Conservation (phyloP, 2,329 filamentous ascomycete genomes). For the Calonectria hawksworthii region DNA sequence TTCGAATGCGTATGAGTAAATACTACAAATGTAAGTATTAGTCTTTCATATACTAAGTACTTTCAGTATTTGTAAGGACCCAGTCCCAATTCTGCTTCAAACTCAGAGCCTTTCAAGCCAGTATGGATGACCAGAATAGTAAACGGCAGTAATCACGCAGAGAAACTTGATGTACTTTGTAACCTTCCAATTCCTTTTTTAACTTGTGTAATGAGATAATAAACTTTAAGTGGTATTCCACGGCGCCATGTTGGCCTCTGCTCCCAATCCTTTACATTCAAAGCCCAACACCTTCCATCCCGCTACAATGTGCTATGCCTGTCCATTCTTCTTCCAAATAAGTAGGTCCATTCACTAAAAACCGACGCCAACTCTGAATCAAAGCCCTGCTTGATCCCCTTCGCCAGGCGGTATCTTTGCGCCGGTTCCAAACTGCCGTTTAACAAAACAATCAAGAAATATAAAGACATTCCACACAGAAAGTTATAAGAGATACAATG, state of each 20-base stretch:
- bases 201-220: slow-evolving; percentile 31
- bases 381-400: slow-evolving; percentile 52
- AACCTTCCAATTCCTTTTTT: slow-evolving; percentile 16
- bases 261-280: slow-evolving; percentile 46
- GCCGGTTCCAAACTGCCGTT: slow-evolving; percentile 37
- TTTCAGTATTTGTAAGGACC: neutral
- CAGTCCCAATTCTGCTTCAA: neutral
- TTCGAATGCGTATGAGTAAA: no score
- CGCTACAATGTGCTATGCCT: slow-evolving; percentile 38
- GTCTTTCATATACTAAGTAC: neutral
- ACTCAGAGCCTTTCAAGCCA: neutral
- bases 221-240: slow-evolving; percentile 37
- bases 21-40: no score
- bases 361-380: slow-evolving; percentile 45
- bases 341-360: slow-evolving; percentile 29
- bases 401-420: slow-evolving; percentile 37
- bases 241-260: slow-evolving; percentile 31
- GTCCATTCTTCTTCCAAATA: slow-evolving; percentile 42
- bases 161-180: neutral
- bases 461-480: slow-evolving; percentile 32
- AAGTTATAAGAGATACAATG: slow-evolving; percentile 32
- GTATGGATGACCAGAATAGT: neutral
- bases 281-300: slow-evolving; percentile 37
- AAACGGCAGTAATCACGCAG: neutral
- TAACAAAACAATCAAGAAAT: slow-evolving; percentile 29